These are phyloP conservation scores for Colletotrichum coccodes DNA, from an alignment of 2,329 filamentous ascomycete species.

Conservation along the genomic window DNA sequence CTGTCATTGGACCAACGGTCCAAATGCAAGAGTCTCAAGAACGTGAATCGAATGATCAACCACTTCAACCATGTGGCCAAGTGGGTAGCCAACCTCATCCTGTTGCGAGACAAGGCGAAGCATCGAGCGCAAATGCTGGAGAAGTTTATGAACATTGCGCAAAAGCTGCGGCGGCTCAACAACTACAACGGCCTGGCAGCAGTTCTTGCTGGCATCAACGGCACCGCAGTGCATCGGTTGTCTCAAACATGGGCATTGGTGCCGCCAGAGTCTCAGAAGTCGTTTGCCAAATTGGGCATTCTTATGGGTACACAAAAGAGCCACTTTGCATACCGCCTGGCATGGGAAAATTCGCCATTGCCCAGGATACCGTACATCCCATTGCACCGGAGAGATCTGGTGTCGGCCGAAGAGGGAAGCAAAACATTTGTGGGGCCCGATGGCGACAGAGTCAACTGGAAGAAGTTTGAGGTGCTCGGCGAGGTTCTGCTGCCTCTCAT, in stretches of 20 bases:
- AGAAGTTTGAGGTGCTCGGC: conserved; percentile 96
- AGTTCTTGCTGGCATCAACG: conserved; percentile 91
- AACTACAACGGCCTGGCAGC: conserved; percentile 98
- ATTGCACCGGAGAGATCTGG: conserved; percentile 87
- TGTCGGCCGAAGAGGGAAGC: conserved; percentile 92
- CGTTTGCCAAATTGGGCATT: conserved; percentile 88
- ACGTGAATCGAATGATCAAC: conserved; percentile 93
- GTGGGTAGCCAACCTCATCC: conserved; percentile 84
- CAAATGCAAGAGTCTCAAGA: conserved; percentile 79
- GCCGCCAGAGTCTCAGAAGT: conserved; percentile 76
- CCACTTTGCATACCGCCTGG: conserved; percentile 94
- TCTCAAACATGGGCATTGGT: conserved; percentile 82
- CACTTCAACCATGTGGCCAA: conserved; percentile 90
- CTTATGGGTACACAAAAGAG: conserved; percentile 94
- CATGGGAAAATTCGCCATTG: conserved; percentile 93
- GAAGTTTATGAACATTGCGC: conserved; percentile 92
- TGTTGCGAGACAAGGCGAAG: conserved; percentile 95
- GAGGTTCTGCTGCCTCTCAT: conserved; percentile 92
- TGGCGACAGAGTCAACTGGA: conserved; percentile 90
- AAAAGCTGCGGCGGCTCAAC: conserved; percentile 88
- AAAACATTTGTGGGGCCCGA: conserved; percentile 83
- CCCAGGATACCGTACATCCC: conserved; percentile 95
- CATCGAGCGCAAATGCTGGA: conserved; percentile 91
- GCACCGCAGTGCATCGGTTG: conserved; percentile 85
- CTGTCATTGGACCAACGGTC: conserved; percentile 77